Conservation (phyloP, 2,329 filamentous ascomycete species). For the Fusarium sp. region DNA sequence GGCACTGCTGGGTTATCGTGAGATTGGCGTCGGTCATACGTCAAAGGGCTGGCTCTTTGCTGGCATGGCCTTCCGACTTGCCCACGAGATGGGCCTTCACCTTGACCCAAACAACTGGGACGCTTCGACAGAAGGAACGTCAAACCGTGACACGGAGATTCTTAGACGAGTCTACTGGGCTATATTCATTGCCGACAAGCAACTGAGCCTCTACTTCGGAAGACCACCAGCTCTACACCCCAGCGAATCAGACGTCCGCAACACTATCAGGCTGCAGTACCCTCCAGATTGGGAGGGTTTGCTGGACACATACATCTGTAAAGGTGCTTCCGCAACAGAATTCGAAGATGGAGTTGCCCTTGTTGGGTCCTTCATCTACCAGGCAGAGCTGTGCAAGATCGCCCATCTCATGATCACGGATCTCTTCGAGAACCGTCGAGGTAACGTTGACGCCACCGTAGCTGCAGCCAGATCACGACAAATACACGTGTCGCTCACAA, state of each 20-base stretch:
- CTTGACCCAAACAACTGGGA: slow-evolving; percentile 62
- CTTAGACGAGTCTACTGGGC: slow-evolving; percentile 61
- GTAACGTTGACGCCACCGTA: slow-evolving; percentile 52
- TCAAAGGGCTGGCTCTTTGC: slow-evolving; percentile 63
- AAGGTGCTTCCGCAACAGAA: slow-evolving; percentile 54
- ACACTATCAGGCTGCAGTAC: slow-evolving; percentile 59
- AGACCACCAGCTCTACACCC: slow-evolving; percentile 60
- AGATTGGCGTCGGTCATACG: slow-evolving; percentile 57
- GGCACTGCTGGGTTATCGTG: slow-evolving; percentile 56
- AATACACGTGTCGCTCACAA: slow-evolving; percentile 57
- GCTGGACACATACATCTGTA: slow-evolving; percentile 58
- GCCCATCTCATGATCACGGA: slow-evolving; percentile 60
- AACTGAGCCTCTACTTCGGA: slow-evolving; percentile 61
- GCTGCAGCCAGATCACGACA: slow-evolving; percentile 54
- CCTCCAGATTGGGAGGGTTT: slow-evolving; percentile 59
- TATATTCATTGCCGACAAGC: slow-evolving; percentile 60
- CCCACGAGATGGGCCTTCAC: slow-evolving; percentile 62
- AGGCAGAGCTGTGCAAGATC: slow-evolving; percentile 59
- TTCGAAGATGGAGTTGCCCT: slow-evolving; percentile 57
- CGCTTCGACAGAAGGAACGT: slow-evolving; percentile 46
- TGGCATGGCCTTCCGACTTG: slow-evolving; percentile 61
- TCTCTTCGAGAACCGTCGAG: slow-evolving; percentile 58
- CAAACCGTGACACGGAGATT: slow-evolving; percentile 55
- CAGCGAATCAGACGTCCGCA: slow-evolving; percentile 58
- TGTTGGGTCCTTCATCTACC: slow-evolving; percentile 57